These are phyloP conservation scores for Claviceps capensis DNA, from an alignment of 2,329 filamentous ascomycete genomes.

Conservation along the genomic window DNA sequence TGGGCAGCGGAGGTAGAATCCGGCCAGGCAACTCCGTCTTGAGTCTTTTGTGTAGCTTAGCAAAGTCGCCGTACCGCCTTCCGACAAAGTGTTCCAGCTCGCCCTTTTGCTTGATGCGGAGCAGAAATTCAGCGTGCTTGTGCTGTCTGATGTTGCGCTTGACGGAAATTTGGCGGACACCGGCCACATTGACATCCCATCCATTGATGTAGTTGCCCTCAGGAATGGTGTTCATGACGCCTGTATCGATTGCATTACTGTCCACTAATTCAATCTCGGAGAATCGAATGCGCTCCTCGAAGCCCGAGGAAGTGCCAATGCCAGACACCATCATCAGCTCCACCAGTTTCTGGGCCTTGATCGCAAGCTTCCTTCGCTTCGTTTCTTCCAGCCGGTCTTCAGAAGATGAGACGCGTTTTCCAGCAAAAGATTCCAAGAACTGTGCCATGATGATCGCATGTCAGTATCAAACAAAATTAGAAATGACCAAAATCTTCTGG, in stretches of 20 bases:
- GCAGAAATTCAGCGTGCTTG: conserved; percentile 84
- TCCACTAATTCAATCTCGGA: conserved; percentile 96
- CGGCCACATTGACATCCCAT: conserved; percentile 94
- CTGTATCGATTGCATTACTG: conserved; percentile 79
- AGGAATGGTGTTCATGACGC: conserved; percentile 72
- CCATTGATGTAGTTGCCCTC: conserved; percentile 88
- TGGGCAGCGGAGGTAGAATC: conserved; percentile 70
- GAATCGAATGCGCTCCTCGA: conserved; percentile 93
- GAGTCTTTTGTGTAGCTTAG: conserved; percentile 62
- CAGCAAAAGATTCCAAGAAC: conserved; percentile 96
- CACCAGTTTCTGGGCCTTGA: conserved; percentile 88
- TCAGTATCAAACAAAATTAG: background rate
- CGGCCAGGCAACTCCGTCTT: conserved; percentile 82
- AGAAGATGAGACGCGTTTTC: conserved; percentile 91
- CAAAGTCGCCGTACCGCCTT: conserved; percentile 80
- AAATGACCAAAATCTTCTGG: background rate
- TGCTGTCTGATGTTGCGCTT: conserved; percentile 84
- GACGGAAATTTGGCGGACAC: conserved; percentile 64
- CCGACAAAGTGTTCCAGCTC: conserved; percentile 68
- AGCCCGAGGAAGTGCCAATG: conserved; percentile 86
- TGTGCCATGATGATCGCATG: conserved; percentile 19
- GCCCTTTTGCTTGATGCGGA: conserved; percentile 69
- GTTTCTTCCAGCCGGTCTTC: conserved; percentile 94
- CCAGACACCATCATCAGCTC: conserved; percentile 99
- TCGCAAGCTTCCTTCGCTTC: conserved; percentile 80